Evolutionary conservation across 768 basidiomycete genomes (phyloP).

Genomic region (Termitomyces sp.): DNA sequence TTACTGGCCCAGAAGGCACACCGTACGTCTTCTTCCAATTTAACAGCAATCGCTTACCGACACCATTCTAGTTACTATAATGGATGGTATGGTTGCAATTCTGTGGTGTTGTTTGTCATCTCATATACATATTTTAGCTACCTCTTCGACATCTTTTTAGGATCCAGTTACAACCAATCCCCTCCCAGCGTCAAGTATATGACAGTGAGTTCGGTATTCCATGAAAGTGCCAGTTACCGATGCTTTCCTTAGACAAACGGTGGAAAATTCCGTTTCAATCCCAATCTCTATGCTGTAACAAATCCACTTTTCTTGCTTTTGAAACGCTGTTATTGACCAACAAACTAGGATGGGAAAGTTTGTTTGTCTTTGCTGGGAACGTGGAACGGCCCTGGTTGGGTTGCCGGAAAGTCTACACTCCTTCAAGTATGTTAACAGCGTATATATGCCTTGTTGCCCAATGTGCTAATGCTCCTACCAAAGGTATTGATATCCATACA

Average conservation of each 20-base stretch:
- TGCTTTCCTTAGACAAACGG: conserved; percentile 65
- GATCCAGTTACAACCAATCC: conserved; percentile 83
- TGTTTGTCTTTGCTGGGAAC: conserved; percentile 90
- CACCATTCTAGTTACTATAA: conserved; percentile 67
- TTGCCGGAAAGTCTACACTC: conserved; percentile 84
- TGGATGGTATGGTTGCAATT: conserved; percentile 62
- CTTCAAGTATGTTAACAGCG: conserved; percentile 72
- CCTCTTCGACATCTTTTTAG: conserved; percentile 91
- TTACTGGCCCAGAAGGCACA: conserved; percentile 91
- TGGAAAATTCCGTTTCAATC: conserved; percentile 89
- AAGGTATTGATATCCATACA: conserved; percentile 93
- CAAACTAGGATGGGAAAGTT: conserved; percentile 83
- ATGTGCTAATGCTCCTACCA: conserved; percentile 39
- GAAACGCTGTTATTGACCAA: neutral
- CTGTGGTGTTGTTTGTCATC: neutral
- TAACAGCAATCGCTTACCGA: conserved; percentile 7
- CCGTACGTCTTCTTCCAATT: conserved; percentile 52
- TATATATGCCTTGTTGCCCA: neutral
- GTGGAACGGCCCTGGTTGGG: conserved; percentile 93
- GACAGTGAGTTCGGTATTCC: conserved; percentile 40
- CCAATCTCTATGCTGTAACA: conserved; percentile 86
- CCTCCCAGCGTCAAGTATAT: conserved; percentile 69
- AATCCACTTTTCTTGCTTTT: neutral
- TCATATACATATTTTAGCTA: conserved; percentile 10
- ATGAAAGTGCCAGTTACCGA: neutral